These are phyloP conservation scores for Lizonia empirigonia DNA, from an alignment of 2,329 filamentous ascomycete genomes.

Conservation along the genomic window DNA sequence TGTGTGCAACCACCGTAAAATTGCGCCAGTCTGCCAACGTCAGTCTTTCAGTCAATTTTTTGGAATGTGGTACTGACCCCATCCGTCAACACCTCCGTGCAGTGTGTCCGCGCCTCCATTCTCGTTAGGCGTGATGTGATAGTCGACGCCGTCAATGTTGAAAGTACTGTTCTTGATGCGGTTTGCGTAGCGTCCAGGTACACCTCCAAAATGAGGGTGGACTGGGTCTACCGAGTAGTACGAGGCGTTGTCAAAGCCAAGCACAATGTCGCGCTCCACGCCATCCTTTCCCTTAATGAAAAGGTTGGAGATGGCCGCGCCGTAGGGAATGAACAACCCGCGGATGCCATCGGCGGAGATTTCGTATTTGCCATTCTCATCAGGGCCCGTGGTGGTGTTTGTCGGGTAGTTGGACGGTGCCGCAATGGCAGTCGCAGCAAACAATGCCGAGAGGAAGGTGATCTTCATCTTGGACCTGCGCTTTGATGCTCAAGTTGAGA, in stretches of 20 bases:
- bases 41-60: not conserved
- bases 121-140: conserved; percentile 66
- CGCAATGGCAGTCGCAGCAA: conserved; percentile 35
- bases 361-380: conserved; percentile 68
- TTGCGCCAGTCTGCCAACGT: conserved; percentile 63
- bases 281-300: conserved; percentile 72
- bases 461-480: conserved; percentile 34
- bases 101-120: conserved; percentile 63
- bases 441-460: conserved; percentile 27
- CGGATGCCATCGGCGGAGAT: conserved; percentile 70
- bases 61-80: conserved; percentile 52
- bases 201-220: conserved; percentile 74
- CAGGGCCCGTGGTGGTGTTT: conserved; percentile 38
- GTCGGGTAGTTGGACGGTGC: conserved; percentile 32
- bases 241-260: conserved; percentile 76
- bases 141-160: conserved; percentile 66
- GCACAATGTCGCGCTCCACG: conserved; percentile 71
- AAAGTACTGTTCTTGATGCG: conserved; percentile 80
- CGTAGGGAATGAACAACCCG: conserved; percentile 74
- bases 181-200: conserved; percentile 80
- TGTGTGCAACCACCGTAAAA: conserved; percentile 75
- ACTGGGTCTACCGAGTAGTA: conserved; percentile 68
- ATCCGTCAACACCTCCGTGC: conserved; percentile 72
- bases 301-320: conserved; percentile 73
- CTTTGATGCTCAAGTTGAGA: conserved; percentile 18